Evolutionary conservation across 805 yeast genomes (phyloP).

Genomic region (Candida andamanensis): DNA sequence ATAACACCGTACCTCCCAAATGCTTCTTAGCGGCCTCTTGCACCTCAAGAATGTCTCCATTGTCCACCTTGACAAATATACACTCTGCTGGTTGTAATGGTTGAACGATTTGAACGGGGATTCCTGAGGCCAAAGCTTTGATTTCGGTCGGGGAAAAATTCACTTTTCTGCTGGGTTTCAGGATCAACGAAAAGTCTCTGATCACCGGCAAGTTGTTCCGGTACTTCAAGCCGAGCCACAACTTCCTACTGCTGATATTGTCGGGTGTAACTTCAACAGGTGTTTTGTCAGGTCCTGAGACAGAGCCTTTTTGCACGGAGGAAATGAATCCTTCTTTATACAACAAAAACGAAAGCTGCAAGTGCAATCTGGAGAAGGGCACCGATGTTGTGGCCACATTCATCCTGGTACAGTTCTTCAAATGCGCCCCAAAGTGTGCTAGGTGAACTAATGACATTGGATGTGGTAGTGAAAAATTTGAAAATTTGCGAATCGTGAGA

Average conservation of each 20-base stretch:
- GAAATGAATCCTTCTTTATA: constrained; percentile 89
- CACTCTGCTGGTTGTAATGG: constrained; percentile 90
- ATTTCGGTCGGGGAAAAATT: constrained; percentile 59
- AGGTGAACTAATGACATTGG: constrained; percentile 80
- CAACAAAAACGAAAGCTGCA: constrained; percentile 77
- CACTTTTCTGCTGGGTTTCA: constrained; percentile 81
- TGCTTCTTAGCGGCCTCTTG: constrained; percentile 80
- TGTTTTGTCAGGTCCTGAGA: constrained; percentile 72
- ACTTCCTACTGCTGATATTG: constrained; percentile 76
- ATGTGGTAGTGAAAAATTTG: constrained; percentile 1
- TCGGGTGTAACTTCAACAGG: constrained; percentile 81
- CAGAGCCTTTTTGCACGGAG: constrained; percentile 79
- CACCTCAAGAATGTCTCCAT: constrained; percentile 56
- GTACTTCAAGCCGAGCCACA: constrained; percentile 92
- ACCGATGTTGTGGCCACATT: constrained; percentile 69
- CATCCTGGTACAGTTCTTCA: constrained; percentile 82
- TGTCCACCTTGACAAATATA: constrained; percentile 56
- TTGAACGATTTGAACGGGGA: constrained; percentile 64
- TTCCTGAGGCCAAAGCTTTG: constrained; percentile 69
- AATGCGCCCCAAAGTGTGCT: constrained; percentile 80
- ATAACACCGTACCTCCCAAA: constrained; percentile 71
- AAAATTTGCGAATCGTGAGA: not conserved
- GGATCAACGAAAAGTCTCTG: constrained; percentile 62
- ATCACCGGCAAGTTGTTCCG: constrained; percentile 76
- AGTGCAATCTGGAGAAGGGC: constrained; percentile 77